A percentile compares a stretch with the other conserved stretches of the same genome.
phyloP scores from a whole-genome alignment of 495 filamentous ascomycete species.

The Talaromyces trachyspermus region DNA sequence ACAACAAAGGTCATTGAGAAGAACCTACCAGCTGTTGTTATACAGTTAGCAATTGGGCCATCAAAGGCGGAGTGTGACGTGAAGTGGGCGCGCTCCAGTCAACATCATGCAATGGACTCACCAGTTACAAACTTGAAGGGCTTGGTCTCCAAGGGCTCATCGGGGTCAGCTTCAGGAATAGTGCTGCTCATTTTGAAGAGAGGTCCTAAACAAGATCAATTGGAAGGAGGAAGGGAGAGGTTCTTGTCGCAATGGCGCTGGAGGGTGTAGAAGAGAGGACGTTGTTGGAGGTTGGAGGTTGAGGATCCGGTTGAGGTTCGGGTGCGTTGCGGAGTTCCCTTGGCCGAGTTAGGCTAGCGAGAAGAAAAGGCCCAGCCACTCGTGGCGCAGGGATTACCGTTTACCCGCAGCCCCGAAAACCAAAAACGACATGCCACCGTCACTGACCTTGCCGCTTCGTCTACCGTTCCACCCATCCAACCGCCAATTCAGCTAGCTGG shows the following conservation, averaged over 20 bases:
- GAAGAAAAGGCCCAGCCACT: slow-evolving; percentile 31
- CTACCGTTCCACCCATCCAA: slow-evolving; percentile 5
- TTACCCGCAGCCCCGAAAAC: slow-evolving; percentile 25
- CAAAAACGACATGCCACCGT: slow-evolving; percentile 9
- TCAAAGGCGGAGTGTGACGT: too few relatives aligned
- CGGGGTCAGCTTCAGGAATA: slow-evolving; percentile 73
- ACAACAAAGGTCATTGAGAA: too few relatives aligned
- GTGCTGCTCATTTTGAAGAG: slow-evolving; percentile 41
- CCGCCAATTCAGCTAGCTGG: slow-evolving; percentile 9
- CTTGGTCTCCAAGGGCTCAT: slow-evolving; percentile 82
- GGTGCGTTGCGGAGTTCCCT: slow-evolving; percentile 27
- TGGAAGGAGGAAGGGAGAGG: not conserved
- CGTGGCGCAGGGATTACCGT: slow-evolving; percentile 32
- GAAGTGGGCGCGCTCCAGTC: too few relatives aligned
- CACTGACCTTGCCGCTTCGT: slow-evolving; percentile 6
- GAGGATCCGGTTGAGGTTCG: too few relatives aligned
- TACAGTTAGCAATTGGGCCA: slow-evolving; percentile 45
- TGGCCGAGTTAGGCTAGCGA: slow-evolving; percentile 37
- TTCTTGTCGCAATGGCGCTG: slow-evolving; percentile 10
- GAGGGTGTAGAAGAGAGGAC: slow-evolving; percentile 22
- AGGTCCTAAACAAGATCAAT: not conserved
- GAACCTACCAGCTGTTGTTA: slow-evolving; percentile 38
- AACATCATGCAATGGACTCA: slow-evolving; percentile 52
- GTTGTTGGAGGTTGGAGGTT: slow-evolving; percentile 17
- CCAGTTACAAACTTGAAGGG: slow-evolving; percentile 99